phyloP scores from a whole-genome alignment of 2,329 filamentous ascomycete species.

The Nigrospora oryzae region DNA sequence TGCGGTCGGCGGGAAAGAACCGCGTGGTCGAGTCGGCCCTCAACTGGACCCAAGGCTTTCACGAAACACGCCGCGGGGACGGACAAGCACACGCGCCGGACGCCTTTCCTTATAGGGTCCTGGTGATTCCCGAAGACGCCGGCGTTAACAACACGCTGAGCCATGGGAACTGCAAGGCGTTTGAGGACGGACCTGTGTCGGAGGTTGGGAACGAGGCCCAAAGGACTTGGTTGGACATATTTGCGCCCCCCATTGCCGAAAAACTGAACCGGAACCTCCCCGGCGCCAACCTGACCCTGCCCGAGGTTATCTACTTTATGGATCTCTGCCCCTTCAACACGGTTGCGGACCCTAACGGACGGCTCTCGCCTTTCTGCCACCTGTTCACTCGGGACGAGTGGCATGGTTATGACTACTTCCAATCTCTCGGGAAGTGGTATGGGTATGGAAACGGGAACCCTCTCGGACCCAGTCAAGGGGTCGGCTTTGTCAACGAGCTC shows the following conservation, averaged over 20 bases:
- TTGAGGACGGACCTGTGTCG: constrained; percentile 51
- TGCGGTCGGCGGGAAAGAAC: constrained; percentile 61
- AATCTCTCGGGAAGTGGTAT: constrained; percentile 78
- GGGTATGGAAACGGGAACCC: constrained; percentile 69
- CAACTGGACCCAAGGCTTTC: constrained; percentile 70
- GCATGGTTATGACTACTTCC: constrained; percentile 71
- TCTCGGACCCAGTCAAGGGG: constrained; percentile 75
- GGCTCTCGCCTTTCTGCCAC: constrained; percentile 62
- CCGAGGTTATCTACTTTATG: constrained; percentile 68
- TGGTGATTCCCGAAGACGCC: constrained; percentile 60
- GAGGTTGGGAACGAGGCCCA: constrained; percentile 42
- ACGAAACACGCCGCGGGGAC: constrained; percentile 37
- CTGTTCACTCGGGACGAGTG: constrained; percentile 71
- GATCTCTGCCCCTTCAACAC: constrained; percentile 83
- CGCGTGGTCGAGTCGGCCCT: constrained; percentile 68
- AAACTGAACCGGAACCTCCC: constrained; percentile 62
- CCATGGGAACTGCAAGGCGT: constrained; percentile 62
- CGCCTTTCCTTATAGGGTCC: constrained; percentile 43
- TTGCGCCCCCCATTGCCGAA: constrained; percentile 57
- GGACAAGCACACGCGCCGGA: constrained; percentile 30
- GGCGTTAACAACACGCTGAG: constrained; percentile 75
- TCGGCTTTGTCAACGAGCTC: constrained; percentile 45
- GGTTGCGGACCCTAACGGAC: constrained; percentile 50
- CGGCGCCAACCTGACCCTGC: constrained; percentile 54
- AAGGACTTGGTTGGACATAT: constrained; percentile 50